These are phyloP conservation scores for Deuterostichococcus epilithicus DNA, from an alignment of 139 green algal species.

Conservation along the genomic window DNA sequence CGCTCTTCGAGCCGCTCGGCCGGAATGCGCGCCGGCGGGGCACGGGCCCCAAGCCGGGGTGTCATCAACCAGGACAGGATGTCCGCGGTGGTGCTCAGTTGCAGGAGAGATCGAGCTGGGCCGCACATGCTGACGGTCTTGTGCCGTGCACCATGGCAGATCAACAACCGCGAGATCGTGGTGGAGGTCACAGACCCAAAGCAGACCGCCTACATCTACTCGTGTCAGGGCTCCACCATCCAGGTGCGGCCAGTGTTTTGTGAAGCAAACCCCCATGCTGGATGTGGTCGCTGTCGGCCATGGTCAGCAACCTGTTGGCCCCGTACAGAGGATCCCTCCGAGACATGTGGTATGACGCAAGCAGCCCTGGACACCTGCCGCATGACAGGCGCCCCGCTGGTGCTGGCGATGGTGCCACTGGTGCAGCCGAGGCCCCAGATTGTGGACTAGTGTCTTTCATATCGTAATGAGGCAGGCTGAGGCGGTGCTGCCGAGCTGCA, in stretches of 20 bases:
- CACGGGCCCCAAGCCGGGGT: no score
- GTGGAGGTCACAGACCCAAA: constrained; percentile 64
- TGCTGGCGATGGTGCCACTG: not conserved
- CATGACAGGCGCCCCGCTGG: not conserved
- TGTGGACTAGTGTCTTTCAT: no score
- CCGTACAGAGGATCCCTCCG: no score
- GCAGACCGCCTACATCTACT: constrained; percentile 91
- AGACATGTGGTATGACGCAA: not conserved
- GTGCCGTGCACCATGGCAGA: no score
- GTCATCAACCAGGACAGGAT: no score
- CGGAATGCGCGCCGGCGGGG: no score
- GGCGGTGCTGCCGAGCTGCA: constrained; percentile 27
- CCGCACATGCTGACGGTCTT: no score
- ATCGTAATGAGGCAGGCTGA: not conserved
- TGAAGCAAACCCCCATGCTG: not conserved
- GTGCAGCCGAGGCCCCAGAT: no score
- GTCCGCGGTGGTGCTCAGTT: no score
- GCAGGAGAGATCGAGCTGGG: no score
- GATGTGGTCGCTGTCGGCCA: not conserved
- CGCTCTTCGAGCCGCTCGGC: no score
- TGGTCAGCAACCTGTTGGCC: no score
- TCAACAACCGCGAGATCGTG: constrained; percentile 58
- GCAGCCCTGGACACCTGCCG: not conserved
- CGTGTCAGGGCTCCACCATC: constrained; percentile 73
- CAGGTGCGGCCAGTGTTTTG: constrained; percentile 33